phyloP scores from a whole-genome alignment of 305 asterid genomes.

The Withania somnifera region DNA sequence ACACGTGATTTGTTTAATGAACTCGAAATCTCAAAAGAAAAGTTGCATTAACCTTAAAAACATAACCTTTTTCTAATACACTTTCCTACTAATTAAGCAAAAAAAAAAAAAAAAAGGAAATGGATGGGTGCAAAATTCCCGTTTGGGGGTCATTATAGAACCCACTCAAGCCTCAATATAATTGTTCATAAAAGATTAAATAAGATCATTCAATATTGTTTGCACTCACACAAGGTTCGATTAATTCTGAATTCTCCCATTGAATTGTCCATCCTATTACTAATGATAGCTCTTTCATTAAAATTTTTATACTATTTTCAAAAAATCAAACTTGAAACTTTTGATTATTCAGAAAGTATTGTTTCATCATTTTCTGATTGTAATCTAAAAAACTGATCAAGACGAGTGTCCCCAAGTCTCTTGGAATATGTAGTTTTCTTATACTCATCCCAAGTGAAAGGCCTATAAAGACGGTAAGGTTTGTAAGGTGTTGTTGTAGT shows the following conservation, averaged over 20 bases:
- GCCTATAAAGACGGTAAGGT: slow-evolving; percentile 19
- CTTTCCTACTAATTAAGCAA: too few relatives aligned
- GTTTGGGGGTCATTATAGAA: neutral
- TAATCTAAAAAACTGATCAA: slow-evolving; percentile 12
- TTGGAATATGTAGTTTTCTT: slow-evolving; percentile 7
- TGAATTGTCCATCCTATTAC: too few relatives aligned
- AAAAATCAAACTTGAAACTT: neutral
- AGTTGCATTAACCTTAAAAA: neutral
- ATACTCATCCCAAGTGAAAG: slow-evolving; percentile 38
- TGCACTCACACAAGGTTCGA: too few relatives aligned
- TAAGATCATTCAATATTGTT: too few relatives aligned
- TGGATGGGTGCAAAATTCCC: neutral
- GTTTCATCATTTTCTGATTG: neutral
- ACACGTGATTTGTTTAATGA: too few relatives aligned
- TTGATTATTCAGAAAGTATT: neutral
- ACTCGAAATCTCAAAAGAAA: too few relatives aligned
- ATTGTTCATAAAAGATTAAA: too few relatives aligned
- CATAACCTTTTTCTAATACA: neutral
- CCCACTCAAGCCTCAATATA: neutral
- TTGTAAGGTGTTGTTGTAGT: slow-evolving; percentile 10
- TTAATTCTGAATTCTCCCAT: too few relatives aligned
- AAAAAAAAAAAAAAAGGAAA: neutral
- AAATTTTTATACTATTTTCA: neutral
- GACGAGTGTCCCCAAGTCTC: slow-evolving; percentile 15
- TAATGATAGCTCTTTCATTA: too few relatives aligned